Evolutionary conservation across 2,329 filamentous ascomycete species (phyloP), one percentile per base, ranked within the genome.

Genomic region (Exophiala sp.): DNA sequence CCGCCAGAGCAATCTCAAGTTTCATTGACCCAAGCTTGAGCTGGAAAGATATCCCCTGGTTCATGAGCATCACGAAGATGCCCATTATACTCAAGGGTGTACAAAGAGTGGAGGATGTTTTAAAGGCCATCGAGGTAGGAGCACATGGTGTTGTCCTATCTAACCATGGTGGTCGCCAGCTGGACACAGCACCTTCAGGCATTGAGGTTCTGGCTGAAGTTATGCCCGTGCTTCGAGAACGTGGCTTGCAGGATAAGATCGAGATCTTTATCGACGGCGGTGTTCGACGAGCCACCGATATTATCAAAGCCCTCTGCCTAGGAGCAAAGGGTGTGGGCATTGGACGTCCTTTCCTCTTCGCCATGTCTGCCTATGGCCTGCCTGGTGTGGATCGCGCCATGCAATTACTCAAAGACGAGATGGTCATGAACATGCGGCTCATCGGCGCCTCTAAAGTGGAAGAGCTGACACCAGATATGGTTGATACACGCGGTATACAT

Each of bases 371-470:
- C 8, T 97, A 97, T 66, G 94, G 94, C 1, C 75, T 89, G 55
- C 79, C 86, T 2, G 94, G 94, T 60, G 92, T 97, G 16, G 89
- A 95, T 67, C 82, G 89, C 33, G 94, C 94, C 32, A 96, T 97
- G 87, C 87, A 91, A 72, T 75, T 96, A 54, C 80, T 96, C 63
- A 91, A 89, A 75, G 94, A 97, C 66, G 94, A 99, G 79, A 89
- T 99, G 83, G 91, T 95, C 76, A 97, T 97, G 92, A 94, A 92
- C 68, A 97, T 99, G 94, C 84, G 94, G 5, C 76, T 99, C 59
- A 90, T 99, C 63, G 94, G 94, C 8, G 88, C 85, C 55, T 82
- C 79, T 16, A 85, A 74, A 56, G 71, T 99, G 32, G 83, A 84
- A 34, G 85, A 99, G 63, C 74, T 99, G 58, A 89, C 88, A 58